phyloP scores from a whole-genome alignment of 495 filamentous ascomycete species.

The Talaromyces trachyspermus region DNA sequence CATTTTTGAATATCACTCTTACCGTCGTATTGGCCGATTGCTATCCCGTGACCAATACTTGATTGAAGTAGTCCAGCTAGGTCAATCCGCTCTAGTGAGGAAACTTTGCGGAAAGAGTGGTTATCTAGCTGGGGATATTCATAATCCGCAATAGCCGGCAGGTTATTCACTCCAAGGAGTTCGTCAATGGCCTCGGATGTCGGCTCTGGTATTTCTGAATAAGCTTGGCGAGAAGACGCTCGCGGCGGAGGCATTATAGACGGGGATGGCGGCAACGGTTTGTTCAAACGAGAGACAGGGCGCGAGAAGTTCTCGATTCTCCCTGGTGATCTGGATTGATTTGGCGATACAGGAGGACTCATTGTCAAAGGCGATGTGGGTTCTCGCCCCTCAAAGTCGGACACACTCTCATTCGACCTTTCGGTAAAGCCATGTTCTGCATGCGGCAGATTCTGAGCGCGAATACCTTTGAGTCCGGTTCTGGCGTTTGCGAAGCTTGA shows the following conservation, averaged over 20 bases:
- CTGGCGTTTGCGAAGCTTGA: constrained; percentile 57
- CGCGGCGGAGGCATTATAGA: constrained; percentile 24
- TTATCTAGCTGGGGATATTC: constrained; percentile 24
- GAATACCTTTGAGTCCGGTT: constrained; percentile 55
- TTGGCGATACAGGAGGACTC: constrained; percentile 20
- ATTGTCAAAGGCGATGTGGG: constrained; percentile 9
- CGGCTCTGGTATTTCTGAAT: constrained; percentile 27
- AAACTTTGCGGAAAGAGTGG: constrained; percentile 12
- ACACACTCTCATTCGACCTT: constrained; percentile 20
- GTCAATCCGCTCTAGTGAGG: constrained; percentile 14
- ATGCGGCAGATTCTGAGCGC: constrained; percentile 56
- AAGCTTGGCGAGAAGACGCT: constrained; percentile 16
- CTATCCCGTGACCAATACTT: constrained; percentile 27
- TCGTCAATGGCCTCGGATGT: constrained; percentile 38
- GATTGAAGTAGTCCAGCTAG: constrained; percentile 16
- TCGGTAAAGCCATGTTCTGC: constrained; percentile 57
- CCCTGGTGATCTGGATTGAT: constrained; percentile 25
- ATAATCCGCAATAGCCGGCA: constrained; percentile 26
- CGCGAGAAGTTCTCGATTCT: constrained; percentile 44
- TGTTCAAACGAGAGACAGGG: constrained; percentile 32
- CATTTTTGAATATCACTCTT: too few relatives aligned
- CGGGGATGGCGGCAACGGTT: constrained; percentile 22
- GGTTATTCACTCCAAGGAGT: constrained; percentile 28
- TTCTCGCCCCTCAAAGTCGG: constrained; percentile 17
- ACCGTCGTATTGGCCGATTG: constrained; percentile 25